Evolutionary conservation across 257 asterid genomes (phyloP).

Genomic region (Primulina tabacum): DNA sequence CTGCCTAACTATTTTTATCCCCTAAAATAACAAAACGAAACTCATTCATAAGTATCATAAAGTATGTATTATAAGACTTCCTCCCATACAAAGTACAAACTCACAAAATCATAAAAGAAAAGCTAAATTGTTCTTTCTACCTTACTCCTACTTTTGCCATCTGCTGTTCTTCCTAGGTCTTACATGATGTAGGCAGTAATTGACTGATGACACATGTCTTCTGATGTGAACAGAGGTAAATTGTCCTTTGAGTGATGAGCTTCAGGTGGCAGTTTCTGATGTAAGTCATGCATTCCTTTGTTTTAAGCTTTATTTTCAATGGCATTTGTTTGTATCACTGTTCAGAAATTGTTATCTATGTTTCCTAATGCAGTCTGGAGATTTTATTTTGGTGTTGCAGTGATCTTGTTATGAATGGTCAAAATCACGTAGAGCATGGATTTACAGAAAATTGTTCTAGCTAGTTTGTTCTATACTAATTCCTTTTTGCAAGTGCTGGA

Average conservation of each 20-base stretch:
- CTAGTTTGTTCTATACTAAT: too few relatives aligned
- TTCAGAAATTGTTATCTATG: neutral
- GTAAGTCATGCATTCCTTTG: conserved; percentile 43
- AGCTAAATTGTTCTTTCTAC: neutral
- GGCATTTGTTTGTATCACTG: neutral
- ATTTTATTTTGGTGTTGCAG: neutral
- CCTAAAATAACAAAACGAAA: neutral
- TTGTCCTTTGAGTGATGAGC: conserved; percentile 36
- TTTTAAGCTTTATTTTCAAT: too few relatives aligned
- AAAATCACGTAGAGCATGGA: too few relatives aligned
- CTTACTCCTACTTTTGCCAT: neutral
- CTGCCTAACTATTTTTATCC: neutral
- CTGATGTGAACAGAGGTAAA: conserved; percentile 49
- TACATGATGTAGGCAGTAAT: neutral
- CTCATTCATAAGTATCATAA: neutral
- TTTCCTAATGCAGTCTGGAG: neutral
- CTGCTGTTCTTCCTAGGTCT: neutral
- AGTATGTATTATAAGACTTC: neutral
- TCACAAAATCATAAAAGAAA: too few relatives aligned
- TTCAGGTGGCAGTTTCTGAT: conserved; percentile 33
- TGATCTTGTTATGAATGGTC: neutral
- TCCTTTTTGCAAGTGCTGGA: neutral
- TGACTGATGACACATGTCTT: conserved; percentile 19
- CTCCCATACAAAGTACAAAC: neutral
- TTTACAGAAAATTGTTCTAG: too few relatives aligned